Conservation (phyloP, 2,329 filamentous ascomycete genomes). For the Teratosphaeriaceae sp. region DNA sequence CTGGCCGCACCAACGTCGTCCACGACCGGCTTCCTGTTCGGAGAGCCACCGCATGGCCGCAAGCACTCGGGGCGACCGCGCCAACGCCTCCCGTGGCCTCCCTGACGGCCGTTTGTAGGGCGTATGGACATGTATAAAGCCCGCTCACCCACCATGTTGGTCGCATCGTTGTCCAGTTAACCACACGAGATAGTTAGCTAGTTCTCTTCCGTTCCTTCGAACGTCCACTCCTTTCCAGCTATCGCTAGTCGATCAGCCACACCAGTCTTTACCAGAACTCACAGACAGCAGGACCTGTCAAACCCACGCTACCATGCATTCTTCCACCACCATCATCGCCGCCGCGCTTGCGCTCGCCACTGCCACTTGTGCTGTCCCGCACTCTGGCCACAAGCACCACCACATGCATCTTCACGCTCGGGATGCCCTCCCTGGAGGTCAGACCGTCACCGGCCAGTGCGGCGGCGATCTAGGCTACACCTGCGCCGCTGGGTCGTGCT, state of each 20-base stretch:
- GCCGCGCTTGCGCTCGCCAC: conserved; percentile 10
- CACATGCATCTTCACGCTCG: conserved; percentile 4
- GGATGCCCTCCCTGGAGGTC: conserved; percentile 6
- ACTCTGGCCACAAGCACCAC: conserved; percentile 4
- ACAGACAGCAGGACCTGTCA: conserved; percentile 10
- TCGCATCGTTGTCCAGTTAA: too few relatives aligned
- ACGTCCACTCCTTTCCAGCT: conserved; percentile 10
- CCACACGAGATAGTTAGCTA: too few relatives aligned
- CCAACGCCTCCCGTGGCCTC: too few relatives aligned
- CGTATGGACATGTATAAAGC: too few relatives aligned
- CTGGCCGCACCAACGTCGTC: too few relatives aligned
- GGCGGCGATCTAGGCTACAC: conserved; percentile 13
- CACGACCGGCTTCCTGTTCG: too few relatives aligned
- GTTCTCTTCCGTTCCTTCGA: conserved; percentile 5
- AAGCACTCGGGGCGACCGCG: too few relatives aligned
- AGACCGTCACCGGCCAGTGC: conserved; percentile 14
- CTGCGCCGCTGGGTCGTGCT: conserved; percentile 16
- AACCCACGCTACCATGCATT: conserved; percentile 4
- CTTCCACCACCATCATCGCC: conserved; percentile 8
- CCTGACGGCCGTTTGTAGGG: too few relatives aligned
- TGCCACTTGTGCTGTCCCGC: conserved; percentile 14
- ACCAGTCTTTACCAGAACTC: conserved; percentile 8
- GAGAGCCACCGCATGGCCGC: too few relatives aligned
- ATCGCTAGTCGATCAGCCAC: conserved; percentile 14
- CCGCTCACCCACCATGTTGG: too few relatives aligned